These are phyloP conservation scores for Tulasnella calospora DNA, from an alignment of 768 basidiomycete species.

Conservation along the genomic window DNA sequence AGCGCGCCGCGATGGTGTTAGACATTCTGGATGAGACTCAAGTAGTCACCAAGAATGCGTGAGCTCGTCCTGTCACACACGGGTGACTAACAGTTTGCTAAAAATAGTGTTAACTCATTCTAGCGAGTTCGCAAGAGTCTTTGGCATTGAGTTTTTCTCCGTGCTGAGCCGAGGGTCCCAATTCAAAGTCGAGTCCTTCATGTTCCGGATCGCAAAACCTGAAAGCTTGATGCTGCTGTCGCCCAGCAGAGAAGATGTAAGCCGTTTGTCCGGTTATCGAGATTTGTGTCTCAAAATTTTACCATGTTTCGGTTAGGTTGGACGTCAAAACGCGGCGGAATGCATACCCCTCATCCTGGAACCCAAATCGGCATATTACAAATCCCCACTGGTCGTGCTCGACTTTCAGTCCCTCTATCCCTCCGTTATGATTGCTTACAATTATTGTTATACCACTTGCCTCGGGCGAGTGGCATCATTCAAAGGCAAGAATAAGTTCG, in stretches of 20 bases:
- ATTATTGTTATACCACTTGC: constrained; percentile 95
- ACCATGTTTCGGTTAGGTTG: constrained; percentile 56
- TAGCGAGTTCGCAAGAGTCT: constrained; percentile 96
- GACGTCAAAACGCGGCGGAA: constrained; percentile 92
- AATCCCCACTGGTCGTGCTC: constrained; percentile 83
- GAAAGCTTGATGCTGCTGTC: constrained; percentile 89
- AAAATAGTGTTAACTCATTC: neutral
- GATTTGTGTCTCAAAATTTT: neutral
- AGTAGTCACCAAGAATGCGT: constrained; percentile 87
- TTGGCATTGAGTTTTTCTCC: constrained; percentile 95
- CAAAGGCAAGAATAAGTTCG: constrained; percentile 82
- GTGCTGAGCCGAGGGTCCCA: constrained; percentile 93
- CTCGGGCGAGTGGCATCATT: constrained; percentile 84
- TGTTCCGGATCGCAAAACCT: constrained; percentile 96
- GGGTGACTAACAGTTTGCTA: neutral
- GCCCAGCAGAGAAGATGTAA: constrained; percentile 78
- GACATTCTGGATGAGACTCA: constrained; percentile 79
- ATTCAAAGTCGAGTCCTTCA: constrained; percentile 98
- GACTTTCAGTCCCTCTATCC: constrained; percentile 98
- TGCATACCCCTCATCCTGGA: constrained; percentile 56
- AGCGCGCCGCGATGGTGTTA: constrained; percentile 62
- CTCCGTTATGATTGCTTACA: constrained; percentile 97
- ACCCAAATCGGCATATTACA: constrained; percentile 87
- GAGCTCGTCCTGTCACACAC: constrained; percentile 33
- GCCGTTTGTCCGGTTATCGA: constrained; percentile 28